Conservation (phyloP, 169 alveolate genomes). For the Toxoplasma gondii region DNA sequence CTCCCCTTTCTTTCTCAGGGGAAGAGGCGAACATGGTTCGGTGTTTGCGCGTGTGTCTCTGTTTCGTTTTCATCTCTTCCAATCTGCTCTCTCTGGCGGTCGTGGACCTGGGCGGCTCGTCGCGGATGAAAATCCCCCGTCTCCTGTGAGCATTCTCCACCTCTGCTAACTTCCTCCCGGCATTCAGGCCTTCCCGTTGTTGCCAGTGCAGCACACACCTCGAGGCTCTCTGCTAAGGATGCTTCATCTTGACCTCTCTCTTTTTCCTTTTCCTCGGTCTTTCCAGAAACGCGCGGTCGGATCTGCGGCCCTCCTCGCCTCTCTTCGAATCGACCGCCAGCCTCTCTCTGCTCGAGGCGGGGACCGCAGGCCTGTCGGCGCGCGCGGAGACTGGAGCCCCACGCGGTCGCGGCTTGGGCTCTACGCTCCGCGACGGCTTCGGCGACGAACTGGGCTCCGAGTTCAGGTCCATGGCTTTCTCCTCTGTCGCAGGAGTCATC, state of each 20-base stretch:
- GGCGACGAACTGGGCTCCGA: neutral
- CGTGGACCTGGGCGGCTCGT: no score
- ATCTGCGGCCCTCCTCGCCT: neutral
- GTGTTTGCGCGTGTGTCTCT: no score
- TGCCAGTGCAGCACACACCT: neutral
- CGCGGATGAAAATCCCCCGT: neutral
- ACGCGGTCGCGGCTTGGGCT: neutral
- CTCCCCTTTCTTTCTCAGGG: no score
- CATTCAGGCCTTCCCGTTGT: no score
- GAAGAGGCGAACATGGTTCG: no score
- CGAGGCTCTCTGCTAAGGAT: neutral
- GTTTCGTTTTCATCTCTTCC: no score
- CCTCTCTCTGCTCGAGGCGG: neutral
- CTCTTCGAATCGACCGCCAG: neutral
- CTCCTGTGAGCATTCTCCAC: neutral
- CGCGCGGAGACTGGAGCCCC: neutral
- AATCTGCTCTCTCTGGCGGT: no score
- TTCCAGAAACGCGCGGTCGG: neutral
- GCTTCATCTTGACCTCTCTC: neutral
- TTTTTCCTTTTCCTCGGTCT: neutral
- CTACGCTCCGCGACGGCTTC: neutral
- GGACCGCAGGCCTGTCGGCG: neutral
- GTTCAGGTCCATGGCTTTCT: constrained; percentile 13
- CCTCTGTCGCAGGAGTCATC: constrained; percentile 11
- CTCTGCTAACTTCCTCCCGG: no score